Evolutionary conservation across 345 rosid species (phyloP), one percentile per base, ranked within the genome.

Genomic region (Passiflora organensis): DNA sequence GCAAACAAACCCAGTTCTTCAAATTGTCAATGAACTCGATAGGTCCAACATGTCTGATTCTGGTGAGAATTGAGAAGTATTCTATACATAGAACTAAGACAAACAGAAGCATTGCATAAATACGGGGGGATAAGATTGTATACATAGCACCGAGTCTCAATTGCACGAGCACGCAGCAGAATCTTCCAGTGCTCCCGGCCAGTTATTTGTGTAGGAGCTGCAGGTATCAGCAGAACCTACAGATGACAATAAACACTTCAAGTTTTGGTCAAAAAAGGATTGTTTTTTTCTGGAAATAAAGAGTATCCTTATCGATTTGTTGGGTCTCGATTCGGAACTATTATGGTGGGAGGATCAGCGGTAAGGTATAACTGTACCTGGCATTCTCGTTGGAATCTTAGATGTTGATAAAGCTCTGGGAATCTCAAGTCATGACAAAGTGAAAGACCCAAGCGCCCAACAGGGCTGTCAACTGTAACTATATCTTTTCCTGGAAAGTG

Each of bases 91-190:
- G n/a, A n/a, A n/a, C n/a, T n/a, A n/a, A 2, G 34, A 28, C 34
- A 28, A 28, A 17, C 28, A 39, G 9, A 48, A 22, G 3, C 44
- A 32, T 4, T 9, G 15, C 21, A 38, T n/a, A n/a, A n/a, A n/a
- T n/a, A n/a, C n/a, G n/a, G n/a, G 48, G 17, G 25, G 25, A 43
- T 58, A 50, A 28, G 41, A 32, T 53, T 37, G 58, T 82, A 58
- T 82, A 91, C 95, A 71, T 88, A 91, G 76, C 96, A 88, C 56
- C 88, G 98, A 20, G 98, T 91, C 78, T 91, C 95, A 32, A 91
- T 79, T 44, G 98, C 98, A 37, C 91, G 80, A 58, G 96, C 83
- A 66, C 96, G 84, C 41, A 91, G 98, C 47, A 88, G 84, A 77
- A 86, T 67, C 73, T 91, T 95, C 98, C 98, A 91, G 68, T 91